Conservation (phyloP, 1,284 basidiomycete genomes). For the Leccinum pachyderme region DNA sequence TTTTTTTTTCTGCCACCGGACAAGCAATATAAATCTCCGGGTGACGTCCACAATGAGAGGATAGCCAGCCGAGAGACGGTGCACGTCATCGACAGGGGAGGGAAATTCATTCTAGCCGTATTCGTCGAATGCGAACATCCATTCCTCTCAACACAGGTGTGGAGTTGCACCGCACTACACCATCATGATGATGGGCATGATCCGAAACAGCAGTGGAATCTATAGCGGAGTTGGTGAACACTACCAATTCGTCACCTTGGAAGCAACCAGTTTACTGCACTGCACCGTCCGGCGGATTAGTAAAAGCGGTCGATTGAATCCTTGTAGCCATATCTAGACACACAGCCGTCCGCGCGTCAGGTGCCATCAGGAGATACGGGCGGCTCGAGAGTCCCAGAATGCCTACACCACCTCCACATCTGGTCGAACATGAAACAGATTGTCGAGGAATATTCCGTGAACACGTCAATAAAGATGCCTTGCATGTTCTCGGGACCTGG, state of each 20-base stretch:
- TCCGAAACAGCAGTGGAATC: slow-evolving; percentile 9
- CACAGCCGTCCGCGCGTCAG: neutral
- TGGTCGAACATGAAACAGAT: neutral
- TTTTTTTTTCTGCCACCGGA: slow-evolving; percentile 2
- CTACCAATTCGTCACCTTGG: neutral
- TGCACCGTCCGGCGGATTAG: neutral
- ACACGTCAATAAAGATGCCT: neutral
- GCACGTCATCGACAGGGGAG: slow-evolving; percentile 20
- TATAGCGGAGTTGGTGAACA: slow-evolving; percentile 1
- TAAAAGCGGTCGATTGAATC: neutral
- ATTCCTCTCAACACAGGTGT: neutral
- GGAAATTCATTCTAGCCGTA: slow-evolving; percentile 9
- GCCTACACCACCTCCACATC: neutral
- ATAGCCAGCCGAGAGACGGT: neutral
- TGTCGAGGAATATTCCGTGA: neutral
- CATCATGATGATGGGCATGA: slow-evolving; percentile 1
- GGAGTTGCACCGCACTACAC: slow-evolving; percentile 8
- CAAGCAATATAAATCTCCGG: slow-evolving; percentile 3
- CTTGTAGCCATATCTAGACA: neutral
- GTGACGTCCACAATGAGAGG: neutral
- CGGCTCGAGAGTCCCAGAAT: neutral
- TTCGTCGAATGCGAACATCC: slow-evolving; percentile 6
- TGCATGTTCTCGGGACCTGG: neutral
- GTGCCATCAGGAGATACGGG: neutral
- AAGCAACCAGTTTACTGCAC: neutral